Percentiles rank a stretch among this genome's conserved stretches.
phyloP scores from a whole-genome alignment of 495 filamentous ascomycete species.

The Stereocaulon alpinum region DNA sequence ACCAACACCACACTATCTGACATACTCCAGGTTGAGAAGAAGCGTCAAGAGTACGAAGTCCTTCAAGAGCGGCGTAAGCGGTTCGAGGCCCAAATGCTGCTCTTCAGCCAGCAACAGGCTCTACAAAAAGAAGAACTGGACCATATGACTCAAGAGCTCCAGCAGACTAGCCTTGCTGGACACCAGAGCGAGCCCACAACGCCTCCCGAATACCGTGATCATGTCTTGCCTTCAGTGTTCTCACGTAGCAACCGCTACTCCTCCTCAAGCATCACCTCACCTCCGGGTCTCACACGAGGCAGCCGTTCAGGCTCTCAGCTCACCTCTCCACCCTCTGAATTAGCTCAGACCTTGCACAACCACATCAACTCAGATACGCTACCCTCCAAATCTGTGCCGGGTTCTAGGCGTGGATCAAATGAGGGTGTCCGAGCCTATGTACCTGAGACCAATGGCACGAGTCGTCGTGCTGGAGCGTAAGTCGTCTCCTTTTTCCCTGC shows the following conservation, averaged over 20 bases:
- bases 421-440: slow-evolving; percentile 19
- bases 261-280: slow-evolving; percentile 69
- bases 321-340: slow-evolving; percentile 47
- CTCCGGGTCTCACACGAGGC: slow-evolving; percentile 64
- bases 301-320: slow-evolving; percentile 62
- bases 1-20: slow-evolving; percentile 21
- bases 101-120: slow-evolving; percentile 71
- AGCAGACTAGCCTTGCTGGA: slow-evolving; percentile 48
- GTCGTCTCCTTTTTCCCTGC: slow-evolving; percentile 7
- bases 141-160: slow-evolving; percentile 66
- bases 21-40: slow-evolving; percentile 70
- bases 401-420: slow-evolving; percentile 52
- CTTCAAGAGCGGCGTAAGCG: slow-evolving; percentile 74
- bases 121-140: slow-evolving; percentile 72
- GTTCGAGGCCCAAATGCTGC: slow-evolving; percentile 80
- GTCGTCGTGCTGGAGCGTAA: slow-evolving; percentile 50
- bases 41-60: slow-evolving; percentile 73
- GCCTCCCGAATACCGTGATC: slow-evolving; percentile 84
- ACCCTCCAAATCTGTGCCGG: slow-evolving; percentile 76
- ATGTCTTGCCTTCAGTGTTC: slow-evolving; percentile 59
- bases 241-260: slow-evolving; percentile 75
- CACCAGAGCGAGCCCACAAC: slow-evolving; percentile 91
- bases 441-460: slow-evolving; percentile 45
- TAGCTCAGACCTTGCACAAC: slow-evolving; percentile 41
- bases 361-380: slow-evolving; percentile 40